Evolutionary conservation across 768 basidiomycete species (phyloP), one percentile per base, ranked within the genome.

Genomic region (Termitomyces sp.): DNA sequence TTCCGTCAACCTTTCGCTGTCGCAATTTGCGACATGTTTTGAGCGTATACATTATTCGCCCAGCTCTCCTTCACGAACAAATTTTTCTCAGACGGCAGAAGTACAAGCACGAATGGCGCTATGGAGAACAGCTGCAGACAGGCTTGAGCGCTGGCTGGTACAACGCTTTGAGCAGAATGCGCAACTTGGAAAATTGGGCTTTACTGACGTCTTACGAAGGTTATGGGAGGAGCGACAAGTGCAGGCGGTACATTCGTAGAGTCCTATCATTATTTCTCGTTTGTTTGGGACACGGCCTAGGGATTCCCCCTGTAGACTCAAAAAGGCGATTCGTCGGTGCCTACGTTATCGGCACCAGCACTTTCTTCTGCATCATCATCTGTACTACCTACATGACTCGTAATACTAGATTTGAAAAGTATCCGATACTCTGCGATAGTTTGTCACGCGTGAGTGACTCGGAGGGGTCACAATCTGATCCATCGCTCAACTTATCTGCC

Each of bases 91-190:
- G 72, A 93, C 93, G n/a, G 95, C 95, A 2, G 89, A 95, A 74
- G 86, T 98, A 56, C 90, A 93, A 70, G 83, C 91, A 3, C 84
- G 91, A 56, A 82, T 90, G 83, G 77, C 83, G 3, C 75, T 92
- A 56, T 93, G 92, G 91, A 80, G 89, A 67, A 83, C 82, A 36
- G 84, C 92, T 50, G 89, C 93, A 7, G 88, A 93, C 71, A 82
- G 84, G 63, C 77, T 98, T 43, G 95, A 98, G 76, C 79, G 77
- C 66, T 94, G 90, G 85, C 83, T 94, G 55, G 86, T 88, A 28
- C 86, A 95, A 73, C 82, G 94, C 59, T 97, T 98, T 65, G 88
- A 91, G 72, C 88, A 93, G 70, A 98, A 98, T 68, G 95, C 95
- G 3, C 89, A 89, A 51, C 75, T 89, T 36, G 95, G 95, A 55